Base-by-base conservation (phyloP, 768 basidiomycete species). In the Boletus sp. region DNA sequence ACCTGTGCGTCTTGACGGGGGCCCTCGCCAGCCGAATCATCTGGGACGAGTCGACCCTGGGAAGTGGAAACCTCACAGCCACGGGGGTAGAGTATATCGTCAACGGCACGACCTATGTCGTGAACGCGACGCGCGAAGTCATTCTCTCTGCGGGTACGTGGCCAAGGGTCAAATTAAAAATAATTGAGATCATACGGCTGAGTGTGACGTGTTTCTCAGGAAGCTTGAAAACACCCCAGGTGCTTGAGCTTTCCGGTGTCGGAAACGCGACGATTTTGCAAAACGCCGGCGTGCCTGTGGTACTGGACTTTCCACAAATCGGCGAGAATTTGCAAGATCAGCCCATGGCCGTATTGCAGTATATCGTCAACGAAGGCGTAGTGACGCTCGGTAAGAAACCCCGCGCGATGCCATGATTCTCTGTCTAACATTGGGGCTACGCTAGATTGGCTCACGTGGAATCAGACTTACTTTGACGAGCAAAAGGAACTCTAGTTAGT, bases 281-380 rank as follows among this genome's bases (percentile, higher is more conserved):
- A 27, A n/a, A 19, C 4, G 34, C 17, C 11, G 47, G 34, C 10
- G 11, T 39, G 10, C 25, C 47, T 3, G 34, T 40, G 13, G 47
- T 48, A 8, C 34, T 48, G 17, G 34, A 32, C 13, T 52, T 38
- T 9, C 29, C 51, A 13, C 11, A 41, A 15, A 17, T 50, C 19
- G 52, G 52, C 30, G 52, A 50, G 30, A 50, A 53, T 17, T 32
- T 53, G 6, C 47, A 53, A 23, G 52, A 50, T 11, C 52, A 53
- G 10, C 23, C 38, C 5, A 10, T 41, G 32, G 27, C 38, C 3
- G n/a, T 2, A 9, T 50, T 15, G 9, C 47, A 53, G 2, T 53
- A 50, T 25, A n/a, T 27, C 3, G 23, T 19, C 29, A 50, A 17
- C 17, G 25, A 39, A 19, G 47, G 34, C 27, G 17, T 27, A 25